Conservation (phyloP, 345 rosid genomes). For the Trapa incisa region DNA sequence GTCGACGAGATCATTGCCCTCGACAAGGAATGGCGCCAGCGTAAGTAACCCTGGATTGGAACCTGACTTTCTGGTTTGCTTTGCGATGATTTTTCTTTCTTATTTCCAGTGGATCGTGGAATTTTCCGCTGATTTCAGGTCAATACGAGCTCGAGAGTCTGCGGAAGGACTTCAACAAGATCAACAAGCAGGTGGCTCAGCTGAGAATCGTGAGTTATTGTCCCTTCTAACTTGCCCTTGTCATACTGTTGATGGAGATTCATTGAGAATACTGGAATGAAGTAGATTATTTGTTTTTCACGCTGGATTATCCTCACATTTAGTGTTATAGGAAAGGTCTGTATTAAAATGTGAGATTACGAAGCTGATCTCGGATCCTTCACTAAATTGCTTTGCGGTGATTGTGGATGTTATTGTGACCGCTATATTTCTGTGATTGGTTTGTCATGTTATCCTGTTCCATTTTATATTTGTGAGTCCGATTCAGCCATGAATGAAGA, state of each 20-base stretch:
- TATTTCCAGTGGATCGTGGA: constrained; percentile 1
- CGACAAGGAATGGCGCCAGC: constrained; percentile 71
- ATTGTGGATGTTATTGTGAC: too few species aligned
- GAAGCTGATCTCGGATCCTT: not conserved
- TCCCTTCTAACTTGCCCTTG: not conserved
- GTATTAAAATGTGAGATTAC: not conserved
- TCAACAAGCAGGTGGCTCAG: constrained; percentile 58
- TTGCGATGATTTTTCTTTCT: not conserved
- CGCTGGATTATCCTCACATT: not conserved
- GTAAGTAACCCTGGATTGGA: constrained; percentile 14
- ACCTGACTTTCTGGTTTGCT: too few species aligned
- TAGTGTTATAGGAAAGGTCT: not conserved
- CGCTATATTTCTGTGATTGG: not conserved
- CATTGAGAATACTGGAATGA: not conserved
- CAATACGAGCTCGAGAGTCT: constrained; percentile 55
- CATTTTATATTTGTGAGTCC: not conserved
- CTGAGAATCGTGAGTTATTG: constrained; percentile 50
- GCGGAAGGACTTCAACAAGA: constrained; percentile 57
- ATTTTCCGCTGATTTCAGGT: constrained; percentile 23
- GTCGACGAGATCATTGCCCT: constrained; percentile 64
- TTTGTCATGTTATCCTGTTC: not conserved
- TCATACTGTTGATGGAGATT: not conserved
- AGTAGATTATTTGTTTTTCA: not conserved
- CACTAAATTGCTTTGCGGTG: too few species aligned
- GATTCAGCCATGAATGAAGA: not conserved